phyloP scores from a whole-genome alignment of 208 protist genomes.

The Blechomonas ayalai region DNA sequence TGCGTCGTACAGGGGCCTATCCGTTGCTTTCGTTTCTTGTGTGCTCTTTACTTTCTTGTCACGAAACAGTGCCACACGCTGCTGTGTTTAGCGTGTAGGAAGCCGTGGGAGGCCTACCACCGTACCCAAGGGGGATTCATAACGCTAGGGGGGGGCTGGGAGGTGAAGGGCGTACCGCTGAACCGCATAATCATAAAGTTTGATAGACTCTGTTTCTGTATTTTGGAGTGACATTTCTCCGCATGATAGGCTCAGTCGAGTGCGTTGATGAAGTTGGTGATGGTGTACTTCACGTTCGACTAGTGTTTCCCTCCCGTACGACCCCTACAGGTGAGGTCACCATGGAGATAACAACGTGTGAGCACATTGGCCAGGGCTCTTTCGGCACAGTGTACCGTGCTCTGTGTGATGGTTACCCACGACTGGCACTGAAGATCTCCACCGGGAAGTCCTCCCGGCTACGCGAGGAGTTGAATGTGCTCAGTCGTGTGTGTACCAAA shows the following conservation, averaged over 20 bases:
- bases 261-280: constrained; percentile 70
- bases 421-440: constrained; percentile 78
- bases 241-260: constrained; percentile 76
- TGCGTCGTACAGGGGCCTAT: no score
- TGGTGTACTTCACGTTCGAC: constrained; percentile 47
- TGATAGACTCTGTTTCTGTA: no score
- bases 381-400: constrained; percentile 87
- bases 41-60: no score
- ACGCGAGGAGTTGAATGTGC: constrained; percentile 71
- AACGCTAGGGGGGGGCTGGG: no score
- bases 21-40: no score
- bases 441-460: constrained; percentile 76
- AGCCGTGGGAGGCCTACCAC: no score
- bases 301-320: constrained; percentile 54
- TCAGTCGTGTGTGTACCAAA: constrained; percentile 77
- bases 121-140: no score
- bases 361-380: constrained; percentile 82
- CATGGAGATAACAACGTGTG: constrained; percentile 48
- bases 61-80: no score
- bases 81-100: no score
- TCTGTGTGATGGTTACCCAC: constrained; percentile 46
- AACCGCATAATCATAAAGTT: no score
- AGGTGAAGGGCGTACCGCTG: no score
- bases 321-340: constrained; percentile 16
- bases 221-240: no score